Evolutionary conservation across 768 basidiomycete species (phyloP), one percentile per base, ranked within the genome.

Genomic region (Lactarius psammicola): DNA sequence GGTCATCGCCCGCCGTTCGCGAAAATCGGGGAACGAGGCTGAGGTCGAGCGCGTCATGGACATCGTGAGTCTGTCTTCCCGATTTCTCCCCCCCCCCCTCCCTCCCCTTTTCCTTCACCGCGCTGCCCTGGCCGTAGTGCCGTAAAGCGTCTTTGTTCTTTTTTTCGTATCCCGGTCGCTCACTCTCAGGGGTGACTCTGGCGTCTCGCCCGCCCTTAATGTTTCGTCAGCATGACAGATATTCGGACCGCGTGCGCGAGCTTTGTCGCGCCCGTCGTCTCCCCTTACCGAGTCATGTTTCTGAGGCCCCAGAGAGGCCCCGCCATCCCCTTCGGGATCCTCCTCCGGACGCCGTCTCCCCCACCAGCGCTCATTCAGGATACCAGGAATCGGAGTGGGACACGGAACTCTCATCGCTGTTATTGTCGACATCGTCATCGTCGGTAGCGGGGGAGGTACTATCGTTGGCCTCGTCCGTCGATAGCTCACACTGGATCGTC

Each of bases 1-100:
- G 46, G 76, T 72, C 34, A 71, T 75, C 28, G 40, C 49, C 7
- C 61, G 56, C 8, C 65, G 65, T 26, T 42, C 60, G 2, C 56
- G 26, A 20, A 53, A 23, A 18, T 20, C 56, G 1, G 65, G 42
- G 20, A 36, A 20, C 9, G 20, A 33, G 49, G 57, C 26, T 15
- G 65, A 66, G 33, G 61, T 59, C 20, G 40, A 51, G 33, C 65
- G 65, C 5, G 65, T 66, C 8, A 54, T 40, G 15, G 20, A n/a
- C 18, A 63, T 66, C 33, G 65, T 66, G 51, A 66, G 65, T 65
- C 23, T 9, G 3, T 31, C 17, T 18, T 40, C 23, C 26, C 13
- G 20, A 33, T n/a, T 13, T 9, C 7, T 26, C 17, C 3, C n/a
- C 13, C 20, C 33, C 15, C 33, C 55, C 33, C 5, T 11, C 17